Conservation (phyloP, 768 basidiomycete genomes). For the Tremella yokohamensis region DNA sequence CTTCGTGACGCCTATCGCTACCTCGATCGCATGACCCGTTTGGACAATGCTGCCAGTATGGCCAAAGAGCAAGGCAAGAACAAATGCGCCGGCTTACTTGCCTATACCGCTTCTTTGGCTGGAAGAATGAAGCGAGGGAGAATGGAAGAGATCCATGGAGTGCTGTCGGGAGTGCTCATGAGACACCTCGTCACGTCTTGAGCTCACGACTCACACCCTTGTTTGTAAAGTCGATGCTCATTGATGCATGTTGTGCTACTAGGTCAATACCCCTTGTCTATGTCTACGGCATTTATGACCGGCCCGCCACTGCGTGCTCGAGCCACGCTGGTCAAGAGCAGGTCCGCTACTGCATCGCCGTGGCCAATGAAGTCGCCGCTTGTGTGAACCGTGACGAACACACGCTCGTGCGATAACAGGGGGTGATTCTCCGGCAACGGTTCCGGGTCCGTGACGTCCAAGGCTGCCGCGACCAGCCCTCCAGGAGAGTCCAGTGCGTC, state of each 20-base stretch:
- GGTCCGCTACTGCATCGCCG: constrained; percentile 36
- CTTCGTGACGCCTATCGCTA: constrained; percentile 5
- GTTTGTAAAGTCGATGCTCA: too few relatives aligned
- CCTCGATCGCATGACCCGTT: constrained; percentile 5
- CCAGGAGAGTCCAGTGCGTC: constrained; percentile 21
- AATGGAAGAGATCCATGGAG: constrained; percentile 10
- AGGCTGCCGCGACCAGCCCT: constrained; percentile 36
- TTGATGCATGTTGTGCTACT: too few relatives aligned
- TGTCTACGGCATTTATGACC: constrained; percentile 36
- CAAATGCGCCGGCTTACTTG: constrained; percentile 7
- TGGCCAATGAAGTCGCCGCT: constrained; percentile 46
- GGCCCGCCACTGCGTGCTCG: constrained; percentile 22
- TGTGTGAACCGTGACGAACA: constrained; percentile 49
- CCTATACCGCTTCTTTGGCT: constrained; percentile 1
- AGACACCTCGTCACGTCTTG: neutral
- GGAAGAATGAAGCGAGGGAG: constrained; percentile 10
- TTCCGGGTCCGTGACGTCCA: constrained; percentile 51
- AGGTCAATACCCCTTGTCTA: constrained; percentile 40
- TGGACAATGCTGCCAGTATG: neutral
- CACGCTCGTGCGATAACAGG: constrained; percentile 23
- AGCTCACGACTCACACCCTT: too few relatives aligned
- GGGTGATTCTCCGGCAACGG: constrained; percentile 31
- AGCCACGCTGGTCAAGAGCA: constrained; percentile 43
- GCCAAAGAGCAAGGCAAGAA: constrained; percentile 3
- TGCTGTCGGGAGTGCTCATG: constrained; percentile 1